Percentiles rank a stretch among this genome's conserved stretches.
These are phyloP conservation scores for Musa balbisiana DNA, from an alignment of 202 grass and related monocot genomes.

Conservation along the genomic window DNA sequence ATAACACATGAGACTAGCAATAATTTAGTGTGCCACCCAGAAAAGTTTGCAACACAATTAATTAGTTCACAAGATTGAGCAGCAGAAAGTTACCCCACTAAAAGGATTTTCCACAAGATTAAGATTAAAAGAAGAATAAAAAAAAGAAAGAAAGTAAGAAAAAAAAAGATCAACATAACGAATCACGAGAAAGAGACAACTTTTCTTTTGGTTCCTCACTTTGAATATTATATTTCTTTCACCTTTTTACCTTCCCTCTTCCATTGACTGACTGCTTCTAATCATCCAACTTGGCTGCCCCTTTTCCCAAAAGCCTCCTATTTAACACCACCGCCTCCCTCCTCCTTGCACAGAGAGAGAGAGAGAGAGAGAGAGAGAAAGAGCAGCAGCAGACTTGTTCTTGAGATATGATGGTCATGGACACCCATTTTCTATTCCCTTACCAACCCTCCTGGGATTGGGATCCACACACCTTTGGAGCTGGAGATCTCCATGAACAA, in stretches of 20 bases:
- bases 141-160: constrained; percentile 18
- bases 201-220: constrained; percentile 67
- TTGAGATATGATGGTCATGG: constrained; percentile 38
- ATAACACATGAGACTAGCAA: too few species aligned
- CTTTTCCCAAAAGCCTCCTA: constrained; percentile 44
- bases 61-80: too few species aligned
- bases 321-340: constrained; percentile 45
- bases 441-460: constrained; percentile 23
- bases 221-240: constrained; percentile 15
- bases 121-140: background rate
- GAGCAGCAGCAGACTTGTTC: background rate
- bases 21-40: too few species aligned
- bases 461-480: constrained; percentile 21
- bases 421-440: constrained; percentile 22
- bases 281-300: constrained; percentile 29
- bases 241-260: constrained; percentile 20
- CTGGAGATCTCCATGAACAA: constrained; percentile 17
- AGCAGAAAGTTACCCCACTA: too few species aligned
- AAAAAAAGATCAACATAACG: background rate
- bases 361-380: rapidly evolving
- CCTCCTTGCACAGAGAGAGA: constrained; percentile 27
- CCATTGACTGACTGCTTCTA: constrained; percentile 35
- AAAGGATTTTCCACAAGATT: too few species aligned
- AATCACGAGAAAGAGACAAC: constrained; percentile 31
- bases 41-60: too few species aligned